Base-by-base conservation (phyloP, 1,284 basidiomycete species). In the Tilletia walkeri region DNA sequence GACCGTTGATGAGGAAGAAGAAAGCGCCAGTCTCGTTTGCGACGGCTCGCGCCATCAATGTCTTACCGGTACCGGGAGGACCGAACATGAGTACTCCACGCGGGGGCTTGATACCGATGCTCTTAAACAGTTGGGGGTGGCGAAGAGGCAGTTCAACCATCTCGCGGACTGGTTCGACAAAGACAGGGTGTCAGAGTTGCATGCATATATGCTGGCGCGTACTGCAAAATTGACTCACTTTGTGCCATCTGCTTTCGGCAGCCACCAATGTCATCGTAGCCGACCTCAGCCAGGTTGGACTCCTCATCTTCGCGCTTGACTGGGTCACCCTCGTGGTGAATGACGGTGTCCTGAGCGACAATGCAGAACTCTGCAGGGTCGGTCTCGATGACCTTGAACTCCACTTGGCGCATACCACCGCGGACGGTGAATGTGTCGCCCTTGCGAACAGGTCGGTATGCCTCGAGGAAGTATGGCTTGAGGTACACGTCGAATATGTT, bases 1-100 rank as follows among this genome's bases (percentile, higher is more conserved):
- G 96, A 73, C 96, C 95, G 82, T 98, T 99, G 87, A 99, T 99
- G 70, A 98, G 87, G 90, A 99, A 99, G 89, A 99, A 99, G 89
- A 99, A 99, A 24, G 96, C 96, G 69, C 96, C 95, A 39, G 95
- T 99, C 86, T 99, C 96, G 84, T 99, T 99, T 74, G 95, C 96
- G 56, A 99, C 96, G 10, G 96, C 96, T 79, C 96, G 91, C 59
- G 96, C 95, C 95, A 99, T 99, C n/a, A 83, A 76, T 54, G 82
- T 83, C 73, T 83, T 83, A 72, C 82, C 82, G 14, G 82, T 83
- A 75, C 82, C 82, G 3, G 82, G 82, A n/a, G 82, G 82, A 45
- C 82, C 82, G 69, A 76, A 83, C 82, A 83, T 83, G 69, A 83
- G 77, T 24, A 83, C 82, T 73, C 82, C 82, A 78, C 96, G 92